Conservation (phyloP, 2,329 filamentous ascomycete species). For the Fusarium acutatum region DNA sequence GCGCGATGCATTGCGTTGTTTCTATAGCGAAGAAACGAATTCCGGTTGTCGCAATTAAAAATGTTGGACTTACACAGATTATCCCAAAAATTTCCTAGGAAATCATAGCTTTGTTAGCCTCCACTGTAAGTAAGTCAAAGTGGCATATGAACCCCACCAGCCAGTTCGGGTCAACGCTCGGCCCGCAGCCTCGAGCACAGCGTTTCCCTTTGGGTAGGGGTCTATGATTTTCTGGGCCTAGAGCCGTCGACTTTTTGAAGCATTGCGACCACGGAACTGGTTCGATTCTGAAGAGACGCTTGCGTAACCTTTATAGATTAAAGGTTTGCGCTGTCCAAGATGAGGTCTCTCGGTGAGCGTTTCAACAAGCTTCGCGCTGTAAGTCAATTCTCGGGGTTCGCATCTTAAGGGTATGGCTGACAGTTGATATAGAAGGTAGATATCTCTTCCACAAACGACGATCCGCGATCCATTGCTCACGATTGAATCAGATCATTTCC, state of each 20-base stretch:
- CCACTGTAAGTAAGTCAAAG: neutral
- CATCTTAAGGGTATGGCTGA: conserved; percentile 23
- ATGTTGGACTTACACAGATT: conserved; percentile 22
- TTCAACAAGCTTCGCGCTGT: conserved; percentile 79
- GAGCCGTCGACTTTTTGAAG: conserved; percentile 40
- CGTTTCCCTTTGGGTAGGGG: conserved; percentile 20
- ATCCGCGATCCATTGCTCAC: conserved; percentile 38
- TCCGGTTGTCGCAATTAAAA: conserved; percentile 9
- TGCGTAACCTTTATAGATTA: conserved; percentile 27
- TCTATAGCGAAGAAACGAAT: neutral
- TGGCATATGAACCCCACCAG: conserved; percentile 14
- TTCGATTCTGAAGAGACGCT: conserved; percentile 16
- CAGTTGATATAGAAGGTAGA: conserved; percentile 53
- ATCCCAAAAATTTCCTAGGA: conserved; percentile 39
- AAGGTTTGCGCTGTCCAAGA: conserved; percentile 39
- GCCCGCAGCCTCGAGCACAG: conserved; percentile 34
- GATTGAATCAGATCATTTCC: conserved; percentile 68
- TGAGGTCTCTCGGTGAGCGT: conserved; percentile 67
- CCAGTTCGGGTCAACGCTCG: conserved; percentile 42
- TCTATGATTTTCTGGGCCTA: conserved; percentile 41
- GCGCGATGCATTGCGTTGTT: conserved; percentile 54
- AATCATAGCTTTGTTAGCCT: neutral
- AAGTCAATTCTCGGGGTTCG: conserved; percentile 48
- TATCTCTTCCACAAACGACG: conserved; percentile 19
- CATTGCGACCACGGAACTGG: conserved; percentile 23